phyloP scores from a whole-genome alignment of 768 basidiomycete genomes.

The Agaricus subrufescens region DNA sequence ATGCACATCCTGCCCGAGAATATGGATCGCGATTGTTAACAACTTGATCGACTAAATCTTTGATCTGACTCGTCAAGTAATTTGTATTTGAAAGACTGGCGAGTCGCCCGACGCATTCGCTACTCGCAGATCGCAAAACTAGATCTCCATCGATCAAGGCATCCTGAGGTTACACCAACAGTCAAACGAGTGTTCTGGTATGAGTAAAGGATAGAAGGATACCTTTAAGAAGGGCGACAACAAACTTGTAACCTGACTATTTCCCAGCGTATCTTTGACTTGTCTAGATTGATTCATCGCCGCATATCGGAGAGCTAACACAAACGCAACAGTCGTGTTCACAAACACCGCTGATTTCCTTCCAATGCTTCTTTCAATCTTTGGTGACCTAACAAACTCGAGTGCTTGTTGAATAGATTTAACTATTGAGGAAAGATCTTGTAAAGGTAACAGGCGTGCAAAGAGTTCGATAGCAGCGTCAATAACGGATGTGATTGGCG shows the following conservation, averaged over 20 bases:
- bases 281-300: constrained; percentile 50
- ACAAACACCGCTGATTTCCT: constrained; percentile 79
- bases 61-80: constrained; percentile 84
- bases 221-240: constrained; percentile 80
- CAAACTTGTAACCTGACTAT: constrained; percentile 51
- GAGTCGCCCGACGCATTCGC: constrained; percentile 86
- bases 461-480: constrained; percentile 90
- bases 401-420: constrained; percentile 55
- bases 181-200: constrained; percentile 2
- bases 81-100: constrained; percentile 78
- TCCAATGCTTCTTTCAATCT: constrained; percentile 83
- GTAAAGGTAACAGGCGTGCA: constrained; percentile 69
- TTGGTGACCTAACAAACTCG: constrained; percentile 65
- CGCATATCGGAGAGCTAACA: constrained; percentile 60
- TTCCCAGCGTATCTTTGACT: constrained; percentile 64
- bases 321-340: constrained; percentile 74
- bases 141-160: constrained; percentile 78
- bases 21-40: constrained; percentile 93
- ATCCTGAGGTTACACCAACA: constrained; percentile 40
- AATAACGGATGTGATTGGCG: constrained; percentile 77
- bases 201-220: constrained; percentile 11
- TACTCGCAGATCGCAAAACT: constrained; percentile 70
- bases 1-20: constrained; percentile 87
- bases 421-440: constrained; percentile 57
- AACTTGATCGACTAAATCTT: constrained; percentile 88